phyloP scores from a whole-genome alignment of 2,329 filamentous ascomycete species.

The Fusarium albosuccineum region DNA sequence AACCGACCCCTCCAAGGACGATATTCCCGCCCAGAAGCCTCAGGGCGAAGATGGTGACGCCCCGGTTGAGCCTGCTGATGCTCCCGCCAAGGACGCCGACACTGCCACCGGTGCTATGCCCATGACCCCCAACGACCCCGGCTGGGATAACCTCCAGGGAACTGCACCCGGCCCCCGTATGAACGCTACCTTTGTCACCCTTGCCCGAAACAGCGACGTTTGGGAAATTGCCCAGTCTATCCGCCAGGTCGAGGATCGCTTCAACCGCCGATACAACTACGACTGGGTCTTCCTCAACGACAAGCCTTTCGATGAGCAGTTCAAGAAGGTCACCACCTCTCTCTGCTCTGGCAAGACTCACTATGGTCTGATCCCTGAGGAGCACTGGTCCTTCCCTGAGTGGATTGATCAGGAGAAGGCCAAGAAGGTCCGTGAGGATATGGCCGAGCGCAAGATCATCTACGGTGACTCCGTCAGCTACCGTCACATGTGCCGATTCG shows the following conservation, averaged over 20 bases:
- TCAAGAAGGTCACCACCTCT: slow-evolving; percentile 90
- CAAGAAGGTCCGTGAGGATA: slow-evolving; percentile 89
- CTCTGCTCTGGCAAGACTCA: slow-evolving; percentile 93
- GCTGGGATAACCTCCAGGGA: slow-evolving; percentile 65
- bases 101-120: slow-evolving; percentile 53
- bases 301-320: slow-evolving; percentile 89
- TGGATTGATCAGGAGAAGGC: slow-evolving; percentile 98
- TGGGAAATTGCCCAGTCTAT: slow-evolving; percentile 99
- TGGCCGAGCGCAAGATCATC: slow-evolving; percentile 95
- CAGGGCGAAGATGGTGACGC: slow-evolving; percentile 19
- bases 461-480: slow-evolving; percentile 98
- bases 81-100: slow-evolving; percentile 16
- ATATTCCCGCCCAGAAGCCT: slow-evolving; percentile 36
- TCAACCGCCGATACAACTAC: slow-evolving; percentile 97
- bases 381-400: slow-evolving; percentile 97
- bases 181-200: slow-evolving; percentile 97
- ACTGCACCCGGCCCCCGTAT: slow-evolving; percentile 78
- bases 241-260: slow-evolving; percentile 95
- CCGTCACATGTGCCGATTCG: slow-evolving; percentile 99
- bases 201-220: slow-evolving; percentile 91
- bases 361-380: slow-evolving; percentile 88
- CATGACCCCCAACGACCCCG: slow-evolving; percentile 64
- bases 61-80: slow-evolving; percentile 16
- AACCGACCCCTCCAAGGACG: slow-evolving; percentile 38
- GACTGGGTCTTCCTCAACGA: slow-evolving; percentile 99